phyloP scores from a whole-genome alignment of 768 basidiomycete genomes.

The Lactarius hengduanensis region DNA sequence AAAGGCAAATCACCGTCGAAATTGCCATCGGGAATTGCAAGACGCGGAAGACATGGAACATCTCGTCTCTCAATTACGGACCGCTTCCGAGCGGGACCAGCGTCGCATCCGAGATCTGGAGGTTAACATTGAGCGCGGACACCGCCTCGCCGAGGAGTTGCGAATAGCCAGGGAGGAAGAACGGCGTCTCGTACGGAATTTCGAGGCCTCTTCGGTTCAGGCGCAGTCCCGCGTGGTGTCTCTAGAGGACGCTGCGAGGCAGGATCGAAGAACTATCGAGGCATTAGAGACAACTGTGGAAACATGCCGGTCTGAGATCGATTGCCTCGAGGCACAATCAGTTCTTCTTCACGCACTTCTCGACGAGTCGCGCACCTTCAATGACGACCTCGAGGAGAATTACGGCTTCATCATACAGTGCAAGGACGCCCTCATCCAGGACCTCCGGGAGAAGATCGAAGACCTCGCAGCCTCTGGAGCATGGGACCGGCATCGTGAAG shows the following conservation, averaged over 20 bases:
- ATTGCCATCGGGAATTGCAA: background rate
- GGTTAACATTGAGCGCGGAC: conserved; percentile 11
- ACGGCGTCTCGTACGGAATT: conserved; percentile 9
- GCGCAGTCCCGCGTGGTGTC: conserved; percentile 13
- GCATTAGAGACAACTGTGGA: conserved; percentile 15
- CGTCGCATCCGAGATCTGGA: conserved; percentile 20
- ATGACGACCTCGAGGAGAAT: conserved; percentile 24
- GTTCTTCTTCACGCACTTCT: conserved; percentile 20
- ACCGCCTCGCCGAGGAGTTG: conserved; percentile 17
- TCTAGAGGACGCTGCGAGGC: conserved; percentile 15
- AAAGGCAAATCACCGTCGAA: background rate
- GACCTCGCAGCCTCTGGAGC: conserved; percentile 11
- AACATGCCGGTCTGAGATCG: conserved; percentile 8
- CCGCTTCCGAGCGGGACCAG: conserved; percentile 12
- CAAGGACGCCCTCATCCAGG: conserved; percentile 29
- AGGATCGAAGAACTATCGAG: conserved; percentile 13
- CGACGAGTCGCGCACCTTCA: conserved; percentile 24
- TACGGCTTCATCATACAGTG: conserved; percentile 19
- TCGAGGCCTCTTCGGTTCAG: conserved; percentile 9
- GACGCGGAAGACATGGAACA: conserved; percentile 4
- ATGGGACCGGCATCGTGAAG: conserved; percentile 16
- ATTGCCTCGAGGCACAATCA: conserved; percentile 20
- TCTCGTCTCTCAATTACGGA: background rate
- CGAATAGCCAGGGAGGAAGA: conserved; percentile 6
- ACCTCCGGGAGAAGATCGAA: conserved; percentile 23